Evolutionary conservation across 805 yeast species (phyloP), one percentile per base, ranked within the genome.

Genomic region (Hanseniaspora thailandica): DNA sequence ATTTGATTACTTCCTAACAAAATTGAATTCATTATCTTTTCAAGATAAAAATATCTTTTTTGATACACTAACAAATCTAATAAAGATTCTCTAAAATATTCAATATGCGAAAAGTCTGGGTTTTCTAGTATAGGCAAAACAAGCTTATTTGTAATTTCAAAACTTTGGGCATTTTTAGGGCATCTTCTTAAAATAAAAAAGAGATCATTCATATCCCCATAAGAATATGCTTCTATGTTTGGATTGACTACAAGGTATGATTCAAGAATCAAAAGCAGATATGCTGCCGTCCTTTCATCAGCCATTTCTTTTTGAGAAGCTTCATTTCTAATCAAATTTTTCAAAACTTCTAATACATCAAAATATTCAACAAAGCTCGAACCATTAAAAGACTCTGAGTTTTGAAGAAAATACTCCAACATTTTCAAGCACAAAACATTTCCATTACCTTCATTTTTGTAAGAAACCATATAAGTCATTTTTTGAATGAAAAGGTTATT

Each of bases 401-500:
- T 20, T 28, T 43, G 45, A 1, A 43, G 7, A 13, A 43, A 43
- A 17, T 43, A 43, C 17, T 43, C 45, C 7, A 43, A 12, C 33
- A 43, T 43, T 7, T 10, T 31, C 25, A 48, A 17, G 19, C 52
- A 48, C 20, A 22, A 7, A 23, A 39, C 7, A 15, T 48, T 48
- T 17, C 52, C 44, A 12, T 40, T 40, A 19, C 12, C 23, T 9
- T 22, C 22, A 6, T 48, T 48, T 8, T 23, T 26, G 9, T 12
- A 5, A n/a, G 52, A 36, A 13, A 48, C 34, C 19, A 48, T 48
- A 4, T 36, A 40, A 17, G 8, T 22, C 35, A 48, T 17, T 40
- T 48, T 39, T 36, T 40, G 20, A 8, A 48, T 20, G 40, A 31
- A 48, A 5, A 48, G 26, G n/a, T 40, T 31, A 15, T 48, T 48